These are phyloP conservation scores for Simmondsia chinensis DNA, from an alignment of 148 eudicot species.

Conservation along the genomic window DNA sequence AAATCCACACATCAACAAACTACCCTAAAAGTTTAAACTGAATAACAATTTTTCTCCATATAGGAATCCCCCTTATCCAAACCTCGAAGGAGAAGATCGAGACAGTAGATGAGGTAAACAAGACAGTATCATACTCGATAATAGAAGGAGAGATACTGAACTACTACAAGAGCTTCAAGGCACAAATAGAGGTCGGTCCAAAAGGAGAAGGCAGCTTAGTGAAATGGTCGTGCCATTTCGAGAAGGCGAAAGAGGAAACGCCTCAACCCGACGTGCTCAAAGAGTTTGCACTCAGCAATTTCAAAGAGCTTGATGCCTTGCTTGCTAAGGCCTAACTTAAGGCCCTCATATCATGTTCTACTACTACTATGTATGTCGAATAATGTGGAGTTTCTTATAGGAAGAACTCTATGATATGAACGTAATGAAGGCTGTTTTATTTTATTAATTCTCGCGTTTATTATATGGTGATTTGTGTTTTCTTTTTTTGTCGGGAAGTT, in stretches of 20 bases:
- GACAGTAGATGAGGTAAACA: conserved; percentile 58
- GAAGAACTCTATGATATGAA: too few relatives aligned
- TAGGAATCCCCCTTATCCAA: conserved; percentile 32
- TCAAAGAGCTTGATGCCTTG: conserved; percentile 57
- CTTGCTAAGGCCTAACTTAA: conserved; percentile 30
- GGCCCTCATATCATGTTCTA: neutral
- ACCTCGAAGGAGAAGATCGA: conserved; percentile 58
- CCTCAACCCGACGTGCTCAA: conserved; percentile 51
- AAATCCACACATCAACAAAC: too few relatives aligned
- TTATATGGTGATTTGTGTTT: too few relatives aligned
- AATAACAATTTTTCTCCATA: neutral
- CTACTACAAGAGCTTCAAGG: conserved; percentile 64
- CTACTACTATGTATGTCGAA: too few relatives aligned
- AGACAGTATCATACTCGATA: conserved; percentile 33
- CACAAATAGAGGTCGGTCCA: conserved; percentile 31
- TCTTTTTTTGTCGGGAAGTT: too few relatives aligned
- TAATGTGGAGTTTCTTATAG: too few relatives aligned
- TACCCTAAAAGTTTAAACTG: too few relatives aligned
- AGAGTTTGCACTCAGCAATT: conserved; percentile 56
- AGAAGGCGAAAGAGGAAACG: conserved; percentile 58
- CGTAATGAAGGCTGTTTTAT: too few relatives aligned
- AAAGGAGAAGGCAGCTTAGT: conserved; percentile 56
- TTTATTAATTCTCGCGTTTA: too few relatives aligned
- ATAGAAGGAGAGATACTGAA: conserved; percentile 53
- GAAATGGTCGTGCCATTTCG: conserved; percentile 68